phyloP scores from a whole-genome alignment of 2,329 filamentous ascomycete species.

The Penicillium sp. region DNA sequence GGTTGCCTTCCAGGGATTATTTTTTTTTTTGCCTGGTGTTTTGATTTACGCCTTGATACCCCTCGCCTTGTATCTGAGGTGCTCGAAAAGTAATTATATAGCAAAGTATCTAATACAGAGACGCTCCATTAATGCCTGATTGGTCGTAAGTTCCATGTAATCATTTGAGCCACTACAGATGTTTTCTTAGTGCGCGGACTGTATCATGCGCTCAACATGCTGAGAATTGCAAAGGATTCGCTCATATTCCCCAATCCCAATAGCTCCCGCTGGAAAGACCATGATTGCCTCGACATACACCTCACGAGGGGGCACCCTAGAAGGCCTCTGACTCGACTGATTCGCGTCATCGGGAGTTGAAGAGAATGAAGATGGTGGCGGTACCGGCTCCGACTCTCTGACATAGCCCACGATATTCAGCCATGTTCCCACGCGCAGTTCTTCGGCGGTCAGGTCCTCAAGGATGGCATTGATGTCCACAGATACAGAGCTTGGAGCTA shows the following conservation, averaged over 20 bases:
- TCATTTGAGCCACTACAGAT: not conserved
- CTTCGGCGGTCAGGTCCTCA: constrained; percentile 59
- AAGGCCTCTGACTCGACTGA: constrained; percentile 1
- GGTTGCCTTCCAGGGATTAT: not conserved
- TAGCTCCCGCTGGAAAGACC: constrained; percentile 71
- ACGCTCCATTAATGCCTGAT: constrained; percentile 1
- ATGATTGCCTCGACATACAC: constrained; percentile 68
- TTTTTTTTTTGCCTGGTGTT: not conserved
- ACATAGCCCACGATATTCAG: constrained; percentile 85
- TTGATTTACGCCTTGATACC: constrained; percentile 12
- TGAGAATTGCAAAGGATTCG: constrained; percentile 48
- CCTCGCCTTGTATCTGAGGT: constrained; percentile 11
- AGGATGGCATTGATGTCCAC: constrained; percentile 74
- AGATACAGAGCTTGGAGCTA: constrained; percentile 48
- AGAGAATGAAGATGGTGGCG: constrained; percentile 13
- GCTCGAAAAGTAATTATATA: constrained; percentile 15
- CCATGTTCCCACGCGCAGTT: constrained; percentile 76
- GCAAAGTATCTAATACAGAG: constrained; percentile 5
- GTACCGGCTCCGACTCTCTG: constrained; percentile 29
- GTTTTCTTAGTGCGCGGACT: constrained; percentile 6
- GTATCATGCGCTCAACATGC: constrained; percentile 33
- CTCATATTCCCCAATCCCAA: constrained; percentile 72
- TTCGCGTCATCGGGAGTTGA: constrained; percentile 12
- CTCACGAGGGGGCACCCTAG: constrained; percentile 27
- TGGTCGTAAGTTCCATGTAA: not conserved